phyloP scores from a whole-genome alignment of 495 filamentous ascomycete species.

The Immersiella caudata region DNA sequence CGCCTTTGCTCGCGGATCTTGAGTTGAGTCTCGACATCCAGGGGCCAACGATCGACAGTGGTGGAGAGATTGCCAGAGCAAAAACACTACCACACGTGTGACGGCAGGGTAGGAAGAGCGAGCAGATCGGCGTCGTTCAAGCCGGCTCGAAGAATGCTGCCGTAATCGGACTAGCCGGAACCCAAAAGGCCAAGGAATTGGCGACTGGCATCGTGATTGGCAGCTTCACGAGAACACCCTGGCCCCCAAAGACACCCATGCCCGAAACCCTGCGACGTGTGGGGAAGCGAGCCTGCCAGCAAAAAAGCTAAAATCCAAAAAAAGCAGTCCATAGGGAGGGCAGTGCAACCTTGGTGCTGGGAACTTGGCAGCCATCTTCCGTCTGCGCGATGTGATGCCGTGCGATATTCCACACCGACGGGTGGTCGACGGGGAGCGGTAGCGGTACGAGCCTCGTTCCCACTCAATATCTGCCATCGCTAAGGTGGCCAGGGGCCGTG shows the following conservation, averaged over 20 bases:
- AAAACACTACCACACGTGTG: constrained; percentile 11
- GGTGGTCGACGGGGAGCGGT: constrained; percentile 11
- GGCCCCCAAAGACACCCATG: neutral
- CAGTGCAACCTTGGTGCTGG: constrained; percentile 37
- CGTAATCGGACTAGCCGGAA: constrained; percentile 33
- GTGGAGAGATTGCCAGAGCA: constrained; percentile 16
- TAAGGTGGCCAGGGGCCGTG: neutral
- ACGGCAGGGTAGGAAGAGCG: neutral
- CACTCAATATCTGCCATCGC: neutral
- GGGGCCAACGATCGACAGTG: constrained; percentile 4
- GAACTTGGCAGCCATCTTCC: constrained; percentile 11
- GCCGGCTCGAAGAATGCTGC: constrained; percentile 25
- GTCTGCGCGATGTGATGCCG: neutral
- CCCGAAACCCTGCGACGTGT: constrained; percentile 22
- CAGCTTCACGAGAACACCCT: constrained; percentile 23
- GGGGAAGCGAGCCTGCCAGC: constrained; percentile 22
- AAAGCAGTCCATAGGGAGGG: constrained; percentile 32
- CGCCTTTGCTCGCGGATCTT: neutral
- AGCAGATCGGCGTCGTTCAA: constrained; percentile 24
- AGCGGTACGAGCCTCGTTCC: constrained; percentile 19
- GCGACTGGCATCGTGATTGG: constrained; percentile 28
- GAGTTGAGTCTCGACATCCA: neutral
- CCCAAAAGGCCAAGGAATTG: constrained; percentile 27
- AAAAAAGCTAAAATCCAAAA: constrained; percentile 42
- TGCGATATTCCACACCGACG: neutral